These are phyloP conservation scores for Cantharellus cinnabarinus DNA, from an alignment of 768 basidiomycete species.

Conservation along the genomic window DNA sequence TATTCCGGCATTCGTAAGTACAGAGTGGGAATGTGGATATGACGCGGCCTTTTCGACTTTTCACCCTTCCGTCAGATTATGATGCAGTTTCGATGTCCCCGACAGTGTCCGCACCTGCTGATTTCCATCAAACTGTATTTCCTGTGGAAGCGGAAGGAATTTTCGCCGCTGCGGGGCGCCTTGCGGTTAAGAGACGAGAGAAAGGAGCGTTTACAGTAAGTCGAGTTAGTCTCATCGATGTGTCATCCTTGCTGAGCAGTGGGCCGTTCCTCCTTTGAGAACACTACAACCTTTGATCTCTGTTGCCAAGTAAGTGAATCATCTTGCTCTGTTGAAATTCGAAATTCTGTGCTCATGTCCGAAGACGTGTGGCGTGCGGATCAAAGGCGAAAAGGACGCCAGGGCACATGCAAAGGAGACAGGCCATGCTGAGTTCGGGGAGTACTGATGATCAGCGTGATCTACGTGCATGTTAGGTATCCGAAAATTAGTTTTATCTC, in stretches of 20 bases:
- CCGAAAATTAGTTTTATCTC: no score
- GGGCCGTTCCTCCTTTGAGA: not conserved
- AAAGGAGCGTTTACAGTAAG: conserved; percentile 63
- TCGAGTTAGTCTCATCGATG: not conserved
- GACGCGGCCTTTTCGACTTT: not conserved
- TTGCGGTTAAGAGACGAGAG: conserved; percentile 50
- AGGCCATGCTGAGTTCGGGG: conserved; percentile 70
- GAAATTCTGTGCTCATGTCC: not conserved
- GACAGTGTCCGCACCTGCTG: conserved; percentile 45
- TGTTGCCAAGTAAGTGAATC: conserved; percentile 50
- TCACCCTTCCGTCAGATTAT: conserved; percentile 31
- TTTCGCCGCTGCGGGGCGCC: conserved; percentile 40
- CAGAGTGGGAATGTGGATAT: not conserved
- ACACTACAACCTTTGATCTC: conserved; percentile 78
- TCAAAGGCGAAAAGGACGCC: conserved; percentile 90
- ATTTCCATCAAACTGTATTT: conserved; percentile 82
- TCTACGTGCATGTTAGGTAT: no score
- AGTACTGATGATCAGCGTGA: conserved; percentile 27
- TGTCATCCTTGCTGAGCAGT: not conserved
- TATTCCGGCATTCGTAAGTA: conserved; percentile 70
- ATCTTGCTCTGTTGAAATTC: not conserved
- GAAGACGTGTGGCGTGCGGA: conserved; percentile 42
- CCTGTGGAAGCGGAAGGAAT: conserved; percentile 39
- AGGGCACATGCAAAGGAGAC: conserved; percentile 71
- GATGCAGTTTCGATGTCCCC: conserved; percentile 78